These are phyloP conservation scores for Trichosporon sp. DNA, from an alignment of 1,284 basidiomycete species.

Conservation along the genomic window DNA sequence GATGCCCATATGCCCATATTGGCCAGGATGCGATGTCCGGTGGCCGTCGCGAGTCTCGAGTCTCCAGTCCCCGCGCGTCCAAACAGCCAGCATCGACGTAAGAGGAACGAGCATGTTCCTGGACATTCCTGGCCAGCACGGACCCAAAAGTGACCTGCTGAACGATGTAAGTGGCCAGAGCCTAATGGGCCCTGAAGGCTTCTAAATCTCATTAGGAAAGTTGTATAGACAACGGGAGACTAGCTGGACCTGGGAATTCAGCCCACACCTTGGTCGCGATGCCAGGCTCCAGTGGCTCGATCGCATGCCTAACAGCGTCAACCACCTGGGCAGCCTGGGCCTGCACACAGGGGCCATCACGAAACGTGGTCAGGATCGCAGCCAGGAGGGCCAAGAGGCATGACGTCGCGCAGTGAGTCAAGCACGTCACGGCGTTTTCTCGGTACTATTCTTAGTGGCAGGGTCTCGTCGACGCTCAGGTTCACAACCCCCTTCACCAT, in stretches of 20 bases:
- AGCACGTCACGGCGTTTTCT: conserved; percentile 18
- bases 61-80: background rate
- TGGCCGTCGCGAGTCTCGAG: background rate
- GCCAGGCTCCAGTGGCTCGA: background rate
- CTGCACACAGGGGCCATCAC: background rate
- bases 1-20: background rate
- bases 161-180: background rate
- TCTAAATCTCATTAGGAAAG: background rate
- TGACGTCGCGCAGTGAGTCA: background rate
- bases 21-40: background rate
- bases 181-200: background rate
- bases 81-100: background rate
- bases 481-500: background rate
- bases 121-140: background rate
- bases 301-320: conserved; percentile 4
- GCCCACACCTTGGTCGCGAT: conserved; percentile 5
- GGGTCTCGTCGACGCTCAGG: background rate
- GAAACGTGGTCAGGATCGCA: conserved; percentile 9
- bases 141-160: background rate
- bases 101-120: conserved; percentile 13
- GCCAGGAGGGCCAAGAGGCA: background rate
- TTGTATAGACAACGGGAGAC: background rate
- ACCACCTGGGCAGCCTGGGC: background rate
- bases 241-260: conserved; percentile 2
- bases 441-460: conserved; percentile 20